phyloP scores from a whole-genome alignment of 2,329 filamentous ascomycete genomes.

The Neopestalotiopsis sp. region DNA sequence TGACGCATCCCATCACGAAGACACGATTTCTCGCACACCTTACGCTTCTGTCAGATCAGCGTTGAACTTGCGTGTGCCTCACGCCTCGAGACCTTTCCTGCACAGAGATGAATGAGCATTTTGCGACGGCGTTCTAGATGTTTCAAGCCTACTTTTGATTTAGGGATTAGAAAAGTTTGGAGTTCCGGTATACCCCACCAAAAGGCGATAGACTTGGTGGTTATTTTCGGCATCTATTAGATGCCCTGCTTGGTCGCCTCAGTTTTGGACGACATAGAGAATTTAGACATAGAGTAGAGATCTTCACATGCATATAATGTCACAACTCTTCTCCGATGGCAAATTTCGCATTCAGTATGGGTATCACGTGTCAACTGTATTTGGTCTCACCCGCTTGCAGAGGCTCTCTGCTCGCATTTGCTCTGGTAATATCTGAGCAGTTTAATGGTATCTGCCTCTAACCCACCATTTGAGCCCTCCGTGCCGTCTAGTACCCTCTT shows the following conservation, averaged over 20 bases:
- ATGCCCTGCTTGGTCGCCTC: background rate
- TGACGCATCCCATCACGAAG: background rate
- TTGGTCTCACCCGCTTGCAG: background rate
- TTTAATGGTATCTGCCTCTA: slow-evolving; percentile 50
- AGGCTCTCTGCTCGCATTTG: slow-evolving; percentile 42
- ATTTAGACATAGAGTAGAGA: slow-evolving; percentile 18
- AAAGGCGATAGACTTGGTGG: slow-evolving; percentile 8
- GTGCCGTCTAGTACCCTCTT: slow-evolving; percentile 35
- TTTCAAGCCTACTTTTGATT: slow-evolving; percentile 9
- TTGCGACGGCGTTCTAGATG: slow-evolving; percentile 31
- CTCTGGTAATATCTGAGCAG: slow-evolving; percentile 47
- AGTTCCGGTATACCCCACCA: slow-evolving; percentile 38
- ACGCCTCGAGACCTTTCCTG: background rate
- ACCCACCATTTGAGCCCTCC: slow-evolving; percentile 30
- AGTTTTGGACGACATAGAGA: background rate
- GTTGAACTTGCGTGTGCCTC: background rate
- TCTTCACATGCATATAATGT: slow-evolving; percentile 15
- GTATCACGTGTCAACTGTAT: background rate
- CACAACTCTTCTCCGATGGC: slow-evolving; percentile 14
- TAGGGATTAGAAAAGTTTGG: slow-evolving; percentile 33
- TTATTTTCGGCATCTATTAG: background rate
- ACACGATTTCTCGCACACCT: background rate
- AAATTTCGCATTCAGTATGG: background rate
- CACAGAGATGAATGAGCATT: slow-evolving; percentile 16
- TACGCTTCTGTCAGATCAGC: background rate